Evolutionary conservation across 225 moss, liverwort and hornwort species (phyloP).

Genomic region (Thuidium tamariscinum): DNA sequence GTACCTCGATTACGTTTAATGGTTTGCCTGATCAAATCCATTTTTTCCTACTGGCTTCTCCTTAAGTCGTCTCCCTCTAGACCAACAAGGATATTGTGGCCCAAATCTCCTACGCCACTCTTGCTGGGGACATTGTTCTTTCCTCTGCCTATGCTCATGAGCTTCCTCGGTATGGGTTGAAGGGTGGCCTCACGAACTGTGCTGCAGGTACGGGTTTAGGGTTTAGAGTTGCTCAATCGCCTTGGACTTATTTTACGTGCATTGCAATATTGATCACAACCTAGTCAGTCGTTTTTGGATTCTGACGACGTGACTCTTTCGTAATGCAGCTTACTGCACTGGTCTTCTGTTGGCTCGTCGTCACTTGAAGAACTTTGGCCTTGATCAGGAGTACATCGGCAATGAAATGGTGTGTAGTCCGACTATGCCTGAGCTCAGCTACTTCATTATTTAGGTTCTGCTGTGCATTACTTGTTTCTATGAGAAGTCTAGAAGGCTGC

Average conservation of each 20-base stretch:
- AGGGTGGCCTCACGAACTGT: neutral
- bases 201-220: neutral
- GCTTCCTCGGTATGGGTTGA: neutral
- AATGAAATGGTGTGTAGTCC: neutral
- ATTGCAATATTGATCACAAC: neutral
- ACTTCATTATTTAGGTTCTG: neutral
- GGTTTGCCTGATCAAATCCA: neutral
- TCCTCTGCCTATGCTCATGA: neutral
- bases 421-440: neutral
- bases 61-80: neutral
- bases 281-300: neutral
- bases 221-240: neutral
- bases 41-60: neutral
- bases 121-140: neutral
- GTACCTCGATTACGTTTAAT: neutral
- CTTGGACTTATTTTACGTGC: neutral
- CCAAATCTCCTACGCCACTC: neutral
- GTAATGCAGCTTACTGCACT: neutral
- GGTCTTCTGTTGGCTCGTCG: neutral
- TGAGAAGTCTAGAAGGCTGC: neutral
- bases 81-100: slow-evolving; percentile 83
- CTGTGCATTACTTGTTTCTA: neutral
- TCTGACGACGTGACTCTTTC: neutral
- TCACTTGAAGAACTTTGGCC: neutral
- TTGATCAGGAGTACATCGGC: neutral